A percentile compares a stretch with the other conserved stretches of the same genome.
Evolutionary conservation across 768 basidiomycete genomes (phyloP).

Genomic region (Leccinum pellstonianum): DNA sequence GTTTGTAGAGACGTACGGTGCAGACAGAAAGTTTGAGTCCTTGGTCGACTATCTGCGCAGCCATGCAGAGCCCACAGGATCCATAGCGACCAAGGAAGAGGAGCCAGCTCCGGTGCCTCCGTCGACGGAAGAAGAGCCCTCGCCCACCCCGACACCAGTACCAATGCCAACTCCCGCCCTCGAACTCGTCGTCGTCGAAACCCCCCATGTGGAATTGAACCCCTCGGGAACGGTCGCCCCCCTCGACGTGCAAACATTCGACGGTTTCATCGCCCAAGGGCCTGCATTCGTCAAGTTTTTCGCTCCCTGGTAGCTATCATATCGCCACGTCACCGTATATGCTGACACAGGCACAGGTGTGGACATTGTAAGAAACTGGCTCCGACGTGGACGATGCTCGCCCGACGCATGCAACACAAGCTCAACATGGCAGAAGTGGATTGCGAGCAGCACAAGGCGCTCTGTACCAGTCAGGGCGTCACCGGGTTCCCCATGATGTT

Average conservation of each 20-base stretch:
- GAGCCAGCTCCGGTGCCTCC: conserved; percentile 3
- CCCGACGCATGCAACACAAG: conserved; percentile 62
- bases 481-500: conserved; percentile 82
- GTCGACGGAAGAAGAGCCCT: conserved; percentile 5
- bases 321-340: background rate
- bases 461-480: conserved; percentile 69
- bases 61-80: conserved; percentile 35
- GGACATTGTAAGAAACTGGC: conserved; percentile 96
- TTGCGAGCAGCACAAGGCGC: conserved; percentile 69
- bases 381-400: conserved; percentile 77
- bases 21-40: conserved; percentile 50
- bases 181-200: conserved; percentile 19
- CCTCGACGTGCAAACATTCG: conserved; percentile 37
- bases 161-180: conserved; percentile 3
- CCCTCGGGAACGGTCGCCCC: conserved; percentile 27
- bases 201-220: conserved; percentile 16
- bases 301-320: conserved; percentile 71
- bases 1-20: conserved; percentile 54
- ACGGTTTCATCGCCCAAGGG: conserved; percentile 40
- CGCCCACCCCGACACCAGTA: background rate
- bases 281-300: conserved; percentile 77
- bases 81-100: background rate
- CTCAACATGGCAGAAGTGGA: conserved; percentile 84
- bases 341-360: conserved; percentile 49
- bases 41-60: conserved; percentile 56